A percentile compares a stretch with the other conserved stretches of the same genome.
phyloP scores from a whole-genome alignment of 345 rosid genomes.

The Trapa incisa region DNA sequence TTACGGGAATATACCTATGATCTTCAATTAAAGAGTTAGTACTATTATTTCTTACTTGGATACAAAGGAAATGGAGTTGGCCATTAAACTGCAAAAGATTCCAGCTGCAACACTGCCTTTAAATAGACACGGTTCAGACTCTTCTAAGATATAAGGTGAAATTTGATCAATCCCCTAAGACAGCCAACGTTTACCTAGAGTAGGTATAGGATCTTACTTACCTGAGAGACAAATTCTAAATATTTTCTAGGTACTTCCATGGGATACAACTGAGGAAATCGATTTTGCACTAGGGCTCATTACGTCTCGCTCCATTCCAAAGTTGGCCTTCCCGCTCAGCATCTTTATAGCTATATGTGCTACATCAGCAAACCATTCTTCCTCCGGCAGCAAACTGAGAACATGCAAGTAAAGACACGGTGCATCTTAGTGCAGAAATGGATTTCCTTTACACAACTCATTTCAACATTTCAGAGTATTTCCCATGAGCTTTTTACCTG shows the following conservation, averaged over 20 bases:
- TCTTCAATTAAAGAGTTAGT: too few relatives aligned
- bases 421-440: background rate
- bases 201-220: too few relatives aligned
- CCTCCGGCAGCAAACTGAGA: conserved; percentile 62
- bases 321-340: conserved; percentile 52
- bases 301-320: conserved; percentile 36
- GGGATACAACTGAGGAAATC: conserved; percentile 23
- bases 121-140: too few relatives aligned
- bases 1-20: too few relatives aligned
- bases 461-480: background rate
- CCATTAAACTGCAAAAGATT: too few relatives aligned
- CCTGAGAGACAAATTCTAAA: too few relatives aligned
- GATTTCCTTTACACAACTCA: background rate
- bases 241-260: conserved; percentile 21
- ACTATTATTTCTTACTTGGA: too few relatives aligned
- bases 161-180: too few relatives aligned
- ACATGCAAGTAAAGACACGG: background rate
- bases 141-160: too few relatives aligned
- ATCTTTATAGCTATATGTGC: conserved; percentile 78
- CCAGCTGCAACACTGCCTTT: too few relatives aligned
- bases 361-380: conserved; percentile 91
- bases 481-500: conserved; percentile 23
- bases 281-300: conserved; percentile 40
- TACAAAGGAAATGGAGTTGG: too few relatives aligned
- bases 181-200: too few relatives aligned